These are phyloP conservation scores for Diplodia mutila DNA, from an alignment of 2,329 filamentous ascomycete genomes.

Conservation along the genomic window DNA sequence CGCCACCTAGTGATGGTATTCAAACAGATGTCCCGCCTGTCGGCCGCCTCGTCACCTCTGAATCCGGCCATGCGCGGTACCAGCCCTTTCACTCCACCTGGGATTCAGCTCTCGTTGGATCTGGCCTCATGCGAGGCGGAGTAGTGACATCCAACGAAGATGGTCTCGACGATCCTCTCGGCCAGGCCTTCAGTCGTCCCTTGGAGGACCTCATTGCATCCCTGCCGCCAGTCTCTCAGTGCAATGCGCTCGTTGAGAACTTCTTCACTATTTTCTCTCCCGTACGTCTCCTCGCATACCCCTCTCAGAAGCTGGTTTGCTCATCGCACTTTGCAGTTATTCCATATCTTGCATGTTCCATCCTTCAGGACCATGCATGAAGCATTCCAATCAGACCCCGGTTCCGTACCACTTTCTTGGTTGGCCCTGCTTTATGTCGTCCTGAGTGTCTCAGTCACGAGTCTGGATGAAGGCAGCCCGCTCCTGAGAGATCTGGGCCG, in stretches of 20 bases:
- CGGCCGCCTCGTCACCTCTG: not conserved
- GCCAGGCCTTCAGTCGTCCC: not conserved
- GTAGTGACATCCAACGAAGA: not conserved
- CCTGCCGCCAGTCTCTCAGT: not conserved
- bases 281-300: not conserved
- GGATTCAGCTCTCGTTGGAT: not conserved
- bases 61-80: not conserved
- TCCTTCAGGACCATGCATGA: not conserved
- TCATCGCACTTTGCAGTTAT: not conserved
- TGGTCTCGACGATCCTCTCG: not conserved
- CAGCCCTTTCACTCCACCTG: not conserved
- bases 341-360: not conserved
- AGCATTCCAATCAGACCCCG: not conserved
- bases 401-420: not conserved
- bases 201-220: not conserved
- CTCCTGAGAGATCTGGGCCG: not conserved
- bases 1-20: not conserved
- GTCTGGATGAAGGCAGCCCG: not conserved
- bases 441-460: not conserved
- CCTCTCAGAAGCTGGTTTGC: not conserved
- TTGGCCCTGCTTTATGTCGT: not conserved
- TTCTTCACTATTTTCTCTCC: conserved; percentile 17
- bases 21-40: not conserved
- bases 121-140: not conserved
- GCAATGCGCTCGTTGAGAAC: not conserved